Conservation (phyloP, 495 filamentous ascomycete species). For the Bathelium albidoporum region DNA sequence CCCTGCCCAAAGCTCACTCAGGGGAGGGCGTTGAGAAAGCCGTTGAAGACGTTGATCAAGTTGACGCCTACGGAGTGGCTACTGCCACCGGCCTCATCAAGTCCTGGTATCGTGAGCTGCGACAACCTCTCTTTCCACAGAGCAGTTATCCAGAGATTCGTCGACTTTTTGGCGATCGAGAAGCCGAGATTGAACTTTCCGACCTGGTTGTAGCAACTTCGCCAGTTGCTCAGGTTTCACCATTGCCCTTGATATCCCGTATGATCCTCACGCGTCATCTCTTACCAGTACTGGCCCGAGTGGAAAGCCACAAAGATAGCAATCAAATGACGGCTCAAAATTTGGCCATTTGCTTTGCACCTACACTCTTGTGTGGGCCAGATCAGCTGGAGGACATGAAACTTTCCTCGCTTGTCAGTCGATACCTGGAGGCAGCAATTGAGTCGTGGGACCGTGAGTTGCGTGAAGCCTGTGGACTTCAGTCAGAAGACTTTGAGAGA, state of each 20-base stretch:
- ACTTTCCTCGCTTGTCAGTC: constrained; percentile 34
- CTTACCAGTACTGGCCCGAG: constrained; percentile 39
- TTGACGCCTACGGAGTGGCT: constrained; percentile 41
- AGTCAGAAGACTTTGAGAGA: constrained; percentile 14
- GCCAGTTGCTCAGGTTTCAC: constrained; percentile 32
- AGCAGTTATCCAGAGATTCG: constrained; percentile 34
- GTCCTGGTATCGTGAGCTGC: constrained; percentile 44
- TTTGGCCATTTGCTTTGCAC: constrained; percentile 42
- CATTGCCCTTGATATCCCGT: constrained; percentile 30
- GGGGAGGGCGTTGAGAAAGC: constrained; percentile 13
- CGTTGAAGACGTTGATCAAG: constrained; percentile 33
- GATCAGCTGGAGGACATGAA: constrained; percentile 39
- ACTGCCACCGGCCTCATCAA: constrained; percentile 44
- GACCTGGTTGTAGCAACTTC: constrained; percentile 27
- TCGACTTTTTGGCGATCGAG: constrained; percentile 25
- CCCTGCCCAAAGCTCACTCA: constrained; percentile 15
- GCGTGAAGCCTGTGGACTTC: constrained; percentile 22
- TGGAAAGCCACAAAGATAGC: constrained; percentile 32
- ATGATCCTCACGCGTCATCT: constrained; percentile 40
- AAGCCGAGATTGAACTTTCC: constrained; percentile 18
- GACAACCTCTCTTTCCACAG: constrained; percentile 40
- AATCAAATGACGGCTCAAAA: constrained; percentile 47
- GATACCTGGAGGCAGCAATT: constrained; percentile 34
- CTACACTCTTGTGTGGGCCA: constrained; percentile 34
- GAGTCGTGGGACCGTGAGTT: constrained; percentile 28